These are phyloP conservation scores for maize (Zea mays) DNA, from an alignment of 176 grass and related monocot genomes.

Conservation along the genomic window Zm-B73-REFERENCE-NAM-5.0 NC_050096.1:148243001-148243500, in stretches of 20 bases:
- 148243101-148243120: too few species aligned
- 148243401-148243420: not conserved
- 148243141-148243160: too few species aligned
- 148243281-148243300: not conserved
- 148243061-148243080: too few species aligned
- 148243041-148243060: slow-evolving; percentile 91
- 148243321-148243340: not conserved
- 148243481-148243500: slow-evolving; percentile 50
- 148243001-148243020: slow-evolving; percentile 91
- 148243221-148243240: slow-evolving; percentile 65
- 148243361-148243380: slow-evolving; percentile 4
- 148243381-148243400: not conserved
- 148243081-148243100: too few species aligned
- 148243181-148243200: too few species aligned
- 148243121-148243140: too few species aligned
- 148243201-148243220: too few species aligned
- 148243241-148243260: not conserved
- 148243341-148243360: not conserved
- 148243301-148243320: not conserved
- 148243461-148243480: slow-evolving; percentile 4
- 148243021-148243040: slow-evolving; percentile 90
- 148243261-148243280: not conserved
- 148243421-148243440: slow-evolving; percentile 1
- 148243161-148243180: too few species aligned
- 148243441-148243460: not conserved